Conservation (phyloP, 768 basidiomycete genomes). For the Psilocybe tampanensis region DNA sequence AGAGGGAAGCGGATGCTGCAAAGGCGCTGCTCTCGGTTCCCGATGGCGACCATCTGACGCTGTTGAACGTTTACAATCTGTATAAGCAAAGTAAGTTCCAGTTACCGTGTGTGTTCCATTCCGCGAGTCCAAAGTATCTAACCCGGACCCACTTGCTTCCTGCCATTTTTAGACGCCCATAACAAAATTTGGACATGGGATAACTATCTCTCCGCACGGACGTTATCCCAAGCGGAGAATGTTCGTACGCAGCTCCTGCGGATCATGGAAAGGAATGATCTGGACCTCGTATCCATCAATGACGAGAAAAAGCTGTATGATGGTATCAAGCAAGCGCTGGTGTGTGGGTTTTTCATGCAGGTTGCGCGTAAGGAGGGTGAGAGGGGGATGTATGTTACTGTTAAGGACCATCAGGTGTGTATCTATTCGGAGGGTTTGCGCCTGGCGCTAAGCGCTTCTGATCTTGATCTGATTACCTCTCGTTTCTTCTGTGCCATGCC, state of each 20-base stretch:
- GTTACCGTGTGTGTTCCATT: neutral
- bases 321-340: neutral
- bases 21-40: neutral
- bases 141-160: too few relatives aligned
- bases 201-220: neutral
- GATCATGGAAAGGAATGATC: neutral
- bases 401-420: neutral
- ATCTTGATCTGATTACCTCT: too few relatives aligned
- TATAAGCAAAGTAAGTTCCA: neutral
- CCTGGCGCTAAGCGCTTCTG: too few relatives aligned
- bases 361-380: neutral
- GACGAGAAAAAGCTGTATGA: neutral
- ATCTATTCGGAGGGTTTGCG: too few relatives aligned
- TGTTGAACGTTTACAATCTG: neutral
- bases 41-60: neutral
- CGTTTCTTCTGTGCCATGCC: too few relatives aligned
- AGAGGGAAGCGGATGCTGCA: neutral
- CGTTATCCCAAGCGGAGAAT: neutral
- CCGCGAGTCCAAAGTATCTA: too few relatives aligned
- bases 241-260: neutral
- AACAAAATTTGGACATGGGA: neutral
- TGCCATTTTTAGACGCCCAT: constrained; percentile 1
- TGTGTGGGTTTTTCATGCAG: constrained; percentile 1
- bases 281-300: neutral
- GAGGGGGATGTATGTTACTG: neutral